Percentiles rank a stretch among this genome's conserved stretches.
Evolutionary conservation across 805 yeast species (phyloP).

Genomic region (Lipomyces starkeyi): DNA sequence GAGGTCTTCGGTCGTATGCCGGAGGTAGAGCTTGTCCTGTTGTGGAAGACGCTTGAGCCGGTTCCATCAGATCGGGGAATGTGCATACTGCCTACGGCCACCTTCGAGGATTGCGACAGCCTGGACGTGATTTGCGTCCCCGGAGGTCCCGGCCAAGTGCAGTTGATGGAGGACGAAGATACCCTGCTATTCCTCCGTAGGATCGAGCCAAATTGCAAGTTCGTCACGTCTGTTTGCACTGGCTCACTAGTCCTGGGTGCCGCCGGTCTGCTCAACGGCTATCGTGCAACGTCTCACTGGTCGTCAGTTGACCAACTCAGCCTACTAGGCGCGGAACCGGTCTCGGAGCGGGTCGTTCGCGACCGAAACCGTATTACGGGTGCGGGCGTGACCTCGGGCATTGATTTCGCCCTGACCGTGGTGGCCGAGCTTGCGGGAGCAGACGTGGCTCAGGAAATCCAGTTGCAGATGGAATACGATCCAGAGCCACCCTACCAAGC

Average conservation of each 20-base stretch:
- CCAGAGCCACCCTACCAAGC: slow-evolving; percentile 12
- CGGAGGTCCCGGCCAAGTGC: slow-evolving; percentile 16
- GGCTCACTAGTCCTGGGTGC: slow-evolving; percentile 17
- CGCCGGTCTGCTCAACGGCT: slow-evolving; percentile 15
- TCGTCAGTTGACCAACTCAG: slow-evolving; percentile 13
- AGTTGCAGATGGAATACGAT: slow-evolving; percentile 11
- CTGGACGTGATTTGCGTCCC: slow-evolving; percentile 20
- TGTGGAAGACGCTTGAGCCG: slow-evolving; percentile 13
- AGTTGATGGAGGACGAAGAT: slow-evolving; percentile 13
- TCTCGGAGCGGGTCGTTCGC: slow-evolving; percentile 12
- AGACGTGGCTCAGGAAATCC: slow-evolving; percentile 10
- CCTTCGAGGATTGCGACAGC: slow-evolving; percentile 8
- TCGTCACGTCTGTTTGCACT: slow-evolving; percentile 18
- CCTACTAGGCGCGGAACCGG: slow-evolving; percentile 19
- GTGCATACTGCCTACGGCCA: slow-evolving; percentile 11
- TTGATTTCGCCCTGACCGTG: slow-evolving; percentile 13
- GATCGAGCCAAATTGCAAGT: slow-evolving; percentile 8
- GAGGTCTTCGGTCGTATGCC: slow-evolving; percentile 17
- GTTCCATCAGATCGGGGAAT: slow-evolving; percentile 10
- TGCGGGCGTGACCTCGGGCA: slow-evolving; percentile 18
- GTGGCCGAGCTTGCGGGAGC: slow-evolving; percentile 12
- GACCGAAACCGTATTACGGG: slow-evolving; percentile 17
- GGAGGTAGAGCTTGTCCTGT: not conserved
- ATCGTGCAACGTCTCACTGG: slow-evolving; percentile 16
- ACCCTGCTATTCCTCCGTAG: slow-evolving; percentile 14